A percentile compares a stretch with the other conserved stretches of the same genome.
Evolutionary conservation across 768 basidiomycete genomes (phyloP).

Genomic region (Stropharia rugosoannulata): DNA sequence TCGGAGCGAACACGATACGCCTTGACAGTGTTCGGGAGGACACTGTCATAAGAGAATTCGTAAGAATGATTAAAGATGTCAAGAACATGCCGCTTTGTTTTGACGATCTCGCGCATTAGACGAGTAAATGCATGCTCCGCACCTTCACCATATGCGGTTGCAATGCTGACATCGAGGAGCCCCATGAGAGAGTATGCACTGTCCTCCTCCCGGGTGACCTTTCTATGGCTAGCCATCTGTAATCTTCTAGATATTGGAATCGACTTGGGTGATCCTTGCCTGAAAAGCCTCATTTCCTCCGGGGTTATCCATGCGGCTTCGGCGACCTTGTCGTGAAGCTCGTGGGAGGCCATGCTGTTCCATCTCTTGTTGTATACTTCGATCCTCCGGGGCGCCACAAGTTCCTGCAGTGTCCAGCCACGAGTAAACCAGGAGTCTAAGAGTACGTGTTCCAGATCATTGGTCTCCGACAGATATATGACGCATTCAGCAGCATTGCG

Average conservation of each 20-base stretch:
- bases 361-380: conserved; percentile 10
- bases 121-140: conserved; percentile 9
- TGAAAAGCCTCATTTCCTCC: background rate
- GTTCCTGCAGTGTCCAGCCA: conserved; percentile 17
- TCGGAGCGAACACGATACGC: too few species aligned
- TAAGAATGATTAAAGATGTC: background rate
- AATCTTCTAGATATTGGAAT: background rate
- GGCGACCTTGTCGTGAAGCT: background rate
- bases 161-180: conserved; percentile 9
- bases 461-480: conserved; percentile 6
- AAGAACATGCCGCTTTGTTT: background rate
- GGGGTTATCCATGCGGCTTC: conserved; percentile 8
- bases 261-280: background rate
- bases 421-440: conserved; percentile 12
- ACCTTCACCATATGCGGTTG: conserved; percentile 14
- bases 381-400: conserved; percentile 3
- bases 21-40: too few species aligned
- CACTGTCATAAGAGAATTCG: too few species aligned
- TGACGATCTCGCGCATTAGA: conserved; percentile 9
- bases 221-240: conserved; percentile 7
- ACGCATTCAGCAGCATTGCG: conserved; percentile 5
- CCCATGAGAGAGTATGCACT: conserved; percentile 11
- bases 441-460: background rate
- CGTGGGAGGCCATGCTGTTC: background rate
- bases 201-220: conserved; percentile 10